phyloP scores from a whole-genome alignment of 306 rosid genomes.

The Crataegus laevigata region DNA sequence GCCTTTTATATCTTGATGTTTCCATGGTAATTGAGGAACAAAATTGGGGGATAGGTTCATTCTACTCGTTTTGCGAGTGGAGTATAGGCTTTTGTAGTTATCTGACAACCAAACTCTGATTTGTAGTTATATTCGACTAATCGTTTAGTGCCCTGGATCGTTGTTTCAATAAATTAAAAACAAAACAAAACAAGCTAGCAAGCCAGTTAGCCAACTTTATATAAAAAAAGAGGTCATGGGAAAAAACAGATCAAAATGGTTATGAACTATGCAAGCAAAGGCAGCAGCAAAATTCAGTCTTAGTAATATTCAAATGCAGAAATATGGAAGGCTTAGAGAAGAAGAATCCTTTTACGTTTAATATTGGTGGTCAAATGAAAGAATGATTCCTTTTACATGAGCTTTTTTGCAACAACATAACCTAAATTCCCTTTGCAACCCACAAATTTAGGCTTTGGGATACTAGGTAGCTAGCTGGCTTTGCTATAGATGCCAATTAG shows the following conservation, averaged over 20 bases:
- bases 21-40: neutral
- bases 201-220: neutral
- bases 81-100: neutral
- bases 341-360: neutral
- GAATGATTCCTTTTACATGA: neutral
- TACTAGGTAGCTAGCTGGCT: neutral
- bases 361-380: neutral
- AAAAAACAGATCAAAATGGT: neutral
- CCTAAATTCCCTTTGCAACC: neutral
- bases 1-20: neutral
- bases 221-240: neutral
- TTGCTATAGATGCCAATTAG: neutral
- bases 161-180: too few relatives aligned
- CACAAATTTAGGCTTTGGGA: neutral
- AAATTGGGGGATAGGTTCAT: neutral
- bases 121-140: neutral
- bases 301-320: neutral
- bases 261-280: neutral
- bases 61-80: neutral
- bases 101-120: neutral
- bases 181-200: neutral
- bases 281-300: neutral
- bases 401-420: neutral
- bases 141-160: neutral
- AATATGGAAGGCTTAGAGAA: neutral